Base-by-base conservation (phyloP, 176 grass and related monocot genomes). In the Musa beccarii region DNA sequence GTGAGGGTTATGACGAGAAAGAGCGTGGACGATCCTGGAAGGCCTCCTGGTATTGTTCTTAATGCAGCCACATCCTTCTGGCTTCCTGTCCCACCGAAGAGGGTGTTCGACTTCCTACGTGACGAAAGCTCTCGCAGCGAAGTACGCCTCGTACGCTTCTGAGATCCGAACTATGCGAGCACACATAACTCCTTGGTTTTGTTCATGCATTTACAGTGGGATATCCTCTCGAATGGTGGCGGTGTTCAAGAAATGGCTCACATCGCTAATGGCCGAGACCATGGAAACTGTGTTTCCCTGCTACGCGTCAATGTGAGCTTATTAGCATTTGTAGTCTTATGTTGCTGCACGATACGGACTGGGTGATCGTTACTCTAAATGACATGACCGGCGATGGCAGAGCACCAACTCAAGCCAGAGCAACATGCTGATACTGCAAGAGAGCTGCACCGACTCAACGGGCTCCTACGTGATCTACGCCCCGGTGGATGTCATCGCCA, bases 1-100 rank as follows among this genome's bases (percentile, higher is more conserved):
- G 96, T 99, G 24, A 75, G 96, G 25, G 96, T 99, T 24, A 99
- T 95, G 96, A 99, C 96, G 2, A 85, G 96, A 81, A 99, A 99
- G 84, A 99, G 96, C 51, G 77, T 99, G 0, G 96, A 99, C n/a
- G 96, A 99, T 77, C 96, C 96, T 0, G 96, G 96, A 11, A 64
- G 96, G 71, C 96, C 96, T 0, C 96, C 91, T 0, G 96, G 96
- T 75, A 99, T 99, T 11, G 86, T 99, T 49, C 96, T 99, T 69
- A 99, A 99, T 20, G 96, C 96, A 0, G 96, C 96, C 8, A 99
- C 96, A 20, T 99, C 96, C 6, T 99, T 99, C 74, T 99, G 96
- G 96, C 88, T 99, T 51, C 89, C 96, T 0, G 86, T 95, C 9
- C 71, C 89, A 0, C 89, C 96, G 1, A 99, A 95, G 76, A 78